Evolutionary conservation across 2,329 filamentous ascomycete species (phyloP).

Genomic region (Ophioceras dolichostomum): DNA sequence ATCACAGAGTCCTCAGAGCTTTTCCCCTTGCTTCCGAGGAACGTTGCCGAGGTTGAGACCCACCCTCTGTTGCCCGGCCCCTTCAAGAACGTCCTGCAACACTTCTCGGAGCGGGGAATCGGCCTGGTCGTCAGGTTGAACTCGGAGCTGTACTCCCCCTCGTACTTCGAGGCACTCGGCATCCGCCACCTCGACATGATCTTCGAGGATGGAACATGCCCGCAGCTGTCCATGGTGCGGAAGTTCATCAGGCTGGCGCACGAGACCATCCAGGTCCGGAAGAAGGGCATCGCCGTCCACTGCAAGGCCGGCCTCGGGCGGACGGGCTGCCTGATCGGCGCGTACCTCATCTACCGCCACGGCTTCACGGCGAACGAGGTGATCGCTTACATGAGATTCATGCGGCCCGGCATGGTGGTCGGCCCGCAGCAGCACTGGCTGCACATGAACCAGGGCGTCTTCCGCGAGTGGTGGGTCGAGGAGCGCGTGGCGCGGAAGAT

Average conservation of each 20-base stretch:
- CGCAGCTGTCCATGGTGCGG: conserved; percentile 74
- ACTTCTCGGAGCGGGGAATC: conserved; percentile 80
- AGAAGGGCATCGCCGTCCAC: conserved; percentile 91
- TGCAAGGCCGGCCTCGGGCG: conserved; percentile 96
- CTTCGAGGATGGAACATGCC: conserved; percentile 96
- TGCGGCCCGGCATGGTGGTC: conserved; percentile 97
- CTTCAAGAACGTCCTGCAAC: conserved; percentile 90
- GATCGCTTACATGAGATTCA: conserved; percentile 97
- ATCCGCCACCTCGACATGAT: conserved; percentile 99
- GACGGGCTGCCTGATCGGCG: conserved; percentile 91
- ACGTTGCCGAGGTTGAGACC: conserved; percentile 57
- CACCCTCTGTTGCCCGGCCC: conserved; percentile 64
- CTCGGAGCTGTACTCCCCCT: conserved; percentile 88
- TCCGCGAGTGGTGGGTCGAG: conserved; percentile 98
- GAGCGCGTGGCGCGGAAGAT: conserved; percentile 65
- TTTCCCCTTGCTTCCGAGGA: conserved; percentile 64
- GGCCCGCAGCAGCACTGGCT: conserved; percentile 98
- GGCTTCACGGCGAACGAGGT: conserved; percentile 96
- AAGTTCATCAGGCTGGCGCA: conserved; percentile 94
- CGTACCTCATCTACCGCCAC: conserved; percentile 93
- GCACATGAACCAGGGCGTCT: conserved; percentile 89
- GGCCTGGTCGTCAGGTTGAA: conserved; percentile 92
- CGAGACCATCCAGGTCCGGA: conserved; percentile 81
- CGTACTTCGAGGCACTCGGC: conserved; percentile 91
- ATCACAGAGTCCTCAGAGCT: conserved; percentile 61